A percentile compares a stretch with the other conserved stretches of the same genome.
Evolutionary conservation across 2,329 filamentous ascomycete species (phyloP).

Genomic region (Lasiodiplodia hormozganensis): DNA sequence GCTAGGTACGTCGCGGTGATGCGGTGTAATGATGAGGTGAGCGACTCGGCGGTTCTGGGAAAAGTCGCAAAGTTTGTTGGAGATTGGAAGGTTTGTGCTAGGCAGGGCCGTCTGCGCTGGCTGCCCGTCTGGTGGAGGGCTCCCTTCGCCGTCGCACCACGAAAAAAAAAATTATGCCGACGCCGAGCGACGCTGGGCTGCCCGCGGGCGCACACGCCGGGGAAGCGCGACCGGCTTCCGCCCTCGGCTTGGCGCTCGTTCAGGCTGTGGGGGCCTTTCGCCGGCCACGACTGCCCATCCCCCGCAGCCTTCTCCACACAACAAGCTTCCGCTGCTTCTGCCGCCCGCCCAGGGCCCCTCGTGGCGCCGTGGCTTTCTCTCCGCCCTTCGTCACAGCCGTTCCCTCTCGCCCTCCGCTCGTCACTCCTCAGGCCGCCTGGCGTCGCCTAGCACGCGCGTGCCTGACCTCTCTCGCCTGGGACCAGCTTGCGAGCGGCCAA

Average conservation of each 20-base stretch:
- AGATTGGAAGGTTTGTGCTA: conserved; percentile 21
- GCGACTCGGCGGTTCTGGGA: conserved; percentile 13
- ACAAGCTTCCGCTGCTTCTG: neutral
- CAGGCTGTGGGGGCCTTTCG: neutral
- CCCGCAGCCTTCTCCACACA: conserved; percentile 1
- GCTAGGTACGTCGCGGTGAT: neutral
- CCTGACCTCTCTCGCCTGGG: neutral
- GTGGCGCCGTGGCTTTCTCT: conserved; percentile 2
- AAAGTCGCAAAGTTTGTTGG: conserved; percentile 18
- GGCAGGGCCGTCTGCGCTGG: neutral
- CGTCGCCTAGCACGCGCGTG: neutral
- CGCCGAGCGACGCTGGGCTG: conserved; percentile 7
- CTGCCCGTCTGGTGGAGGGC: conserved; percentile 3
- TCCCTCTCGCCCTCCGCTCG: neutral
- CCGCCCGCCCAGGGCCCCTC: neutral
- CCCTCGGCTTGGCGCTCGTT: neutral
- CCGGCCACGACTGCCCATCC: neutral
- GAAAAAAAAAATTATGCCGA: conserved; percentile 19
- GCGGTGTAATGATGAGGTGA: neutral
- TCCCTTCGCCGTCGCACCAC: conserved; percentile 14
- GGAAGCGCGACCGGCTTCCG: conserved; percentile 12
- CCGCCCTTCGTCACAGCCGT: conserved; percentile 10
- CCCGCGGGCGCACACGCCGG: neutral
- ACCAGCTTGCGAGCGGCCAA: conserved; percentile 3
- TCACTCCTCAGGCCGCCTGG: neutral